Percentiles rank a stretch among this genome's conserved stretches.
phyloP scores from a whole-genome alignment of 345 rosid species.

The Aquilaria malaccensis region DNA sequence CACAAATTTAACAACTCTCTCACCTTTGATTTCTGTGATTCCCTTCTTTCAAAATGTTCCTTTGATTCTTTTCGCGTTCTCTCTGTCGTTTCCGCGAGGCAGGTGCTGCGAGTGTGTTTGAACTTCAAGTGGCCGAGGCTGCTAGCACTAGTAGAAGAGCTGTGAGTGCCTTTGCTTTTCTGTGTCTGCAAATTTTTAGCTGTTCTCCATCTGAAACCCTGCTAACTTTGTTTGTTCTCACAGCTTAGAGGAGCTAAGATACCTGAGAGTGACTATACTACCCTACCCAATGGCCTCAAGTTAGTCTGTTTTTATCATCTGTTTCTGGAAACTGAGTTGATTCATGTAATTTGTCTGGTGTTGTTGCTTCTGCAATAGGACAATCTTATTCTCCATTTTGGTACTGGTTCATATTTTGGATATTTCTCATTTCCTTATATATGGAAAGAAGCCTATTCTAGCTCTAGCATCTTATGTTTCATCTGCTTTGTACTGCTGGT shows the following conservation, averaged over 20 bases:
- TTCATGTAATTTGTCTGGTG: background rate
- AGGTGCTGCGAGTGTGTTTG: constrained; percentile 41
- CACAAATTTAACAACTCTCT: too few species aligned
- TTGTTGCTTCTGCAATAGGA: too few species aligned
- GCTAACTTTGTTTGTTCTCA: constrained; percentile 14
- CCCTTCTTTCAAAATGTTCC: background rate
- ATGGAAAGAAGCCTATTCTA: too few species aligned
- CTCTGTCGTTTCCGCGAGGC: constrained; percentile 13
- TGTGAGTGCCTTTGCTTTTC: constrained; percentile 28
- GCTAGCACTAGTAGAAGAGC: constrained; percentile 96
- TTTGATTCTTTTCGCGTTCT: background rate
- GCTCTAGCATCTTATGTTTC: too few species aligned
- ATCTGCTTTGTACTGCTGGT: too few species aligned
- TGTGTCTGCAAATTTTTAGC: background rate
- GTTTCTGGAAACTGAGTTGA: background rate
- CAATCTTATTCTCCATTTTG: too few species aligned
- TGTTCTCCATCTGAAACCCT: background rate
- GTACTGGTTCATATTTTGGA: too few species aligned
- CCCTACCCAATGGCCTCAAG: constrained; percentile 89
- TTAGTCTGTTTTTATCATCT: constrained; percentile 30
- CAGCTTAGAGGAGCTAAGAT: constrained; percentile 85
- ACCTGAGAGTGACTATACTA: constrained; percentile 74
- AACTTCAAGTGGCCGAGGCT: constrained; percentile 62
- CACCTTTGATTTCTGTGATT: background rate
- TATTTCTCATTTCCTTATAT: too few species aligned